phyloP scores from a whole-genome alignment of 2,329 filamentous ascomycete species.

The Cladosporium sp. region DNA sequence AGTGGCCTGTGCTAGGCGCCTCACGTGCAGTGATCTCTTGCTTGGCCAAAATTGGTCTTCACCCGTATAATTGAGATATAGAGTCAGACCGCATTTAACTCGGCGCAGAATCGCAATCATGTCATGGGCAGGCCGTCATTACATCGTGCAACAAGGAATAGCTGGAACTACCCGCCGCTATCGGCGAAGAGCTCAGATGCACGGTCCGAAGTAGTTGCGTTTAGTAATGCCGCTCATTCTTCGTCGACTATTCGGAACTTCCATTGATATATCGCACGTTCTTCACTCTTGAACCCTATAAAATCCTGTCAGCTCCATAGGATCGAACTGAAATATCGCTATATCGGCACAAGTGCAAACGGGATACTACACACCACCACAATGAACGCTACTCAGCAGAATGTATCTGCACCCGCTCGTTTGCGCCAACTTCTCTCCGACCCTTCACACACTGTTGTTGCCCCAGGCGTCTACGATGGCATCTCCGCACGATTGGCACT shows the following conservation, averaged over 20 bases:
- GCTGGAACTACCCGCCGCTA: constrained; percentile 3
- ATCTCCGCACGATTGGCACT: constrained; percentile 59
- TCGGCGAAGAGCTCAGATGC: constrained; percentile 8
- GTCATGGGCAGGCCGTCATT: too few species aligned
- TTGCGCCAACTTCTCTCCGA: constrained; percentile 27
- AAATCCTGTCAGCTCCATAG: too few species aligned
- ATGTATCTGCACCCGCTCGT: constrained; percentile 20
- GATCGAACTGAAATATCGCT: too few species aligned
- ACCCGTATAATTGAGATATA: neutral
- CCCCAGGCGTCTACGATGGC: constrained; percentile 63
- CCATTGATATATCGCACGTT: too few species aligned
- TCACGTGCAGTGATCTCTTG: neutral
- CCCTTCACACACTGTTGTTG: constrained; percentile 42
- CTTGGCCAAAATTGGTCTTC: constrained; percentile 6
- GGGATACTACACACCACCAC: constrained; percentile 4
- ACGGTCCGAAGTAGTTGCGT: neutral
- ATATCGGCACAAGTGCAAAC: too few species aligned
- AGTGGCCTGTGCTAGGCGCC: neutral
- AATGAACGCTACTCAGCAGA: constrained; percentile 18
- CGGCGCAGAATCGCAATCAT: too few species aligned
- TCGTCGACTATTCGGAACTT: too few species aligned
- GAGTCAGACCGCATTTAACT: too few species aligned
- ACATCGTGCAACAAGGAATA: neutral
- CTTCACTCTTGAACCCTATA: too few species aligned
- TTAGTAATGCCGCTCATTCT: constrained; percentile 2